Percentiles rank a stretch among this genome's conserved stretches.
These are phyloP conservation scores for Bombardia bombarda DNA, from an alignment of 495 filamentous ascomycete genomes.

Conservation along the genomic window DNA sequence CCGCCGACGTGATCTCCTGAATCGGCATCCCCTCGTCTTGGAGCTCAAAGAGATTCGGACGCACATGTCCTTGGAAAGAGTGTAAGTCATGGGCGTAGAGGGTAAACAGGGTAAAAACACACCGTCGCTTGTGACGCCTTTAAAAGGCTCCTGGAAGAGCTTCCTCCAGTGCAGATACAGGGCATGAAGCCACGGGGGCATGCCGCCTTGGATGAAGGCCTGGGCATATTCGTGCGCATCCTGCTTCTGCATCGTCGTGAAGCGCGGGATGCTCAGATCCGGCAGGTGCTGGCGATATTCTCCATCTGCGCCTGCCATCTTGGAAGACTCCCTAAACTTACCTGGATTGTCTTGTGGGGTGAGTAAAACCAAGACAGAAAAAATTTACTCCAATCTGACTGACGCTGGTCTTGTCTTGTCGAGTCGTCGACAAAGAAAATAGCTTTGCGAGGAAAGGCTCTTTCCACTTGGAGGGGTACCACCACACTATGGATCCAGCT, in stretches of 20 bases:
- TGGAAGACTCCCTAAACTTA: not conserved
- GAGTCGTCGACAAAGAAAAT: no score
- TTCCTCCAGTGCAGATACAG: slow-evolving; percentile 61
- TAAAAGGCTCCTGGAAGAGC: slow-evolving; percentile 59
- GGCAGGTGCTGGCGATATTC: slow-evolving; percentile 43
- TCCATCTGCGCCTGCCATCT: slow-evolving; percentile 8
- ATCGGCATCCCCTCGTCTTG: slow-evolving; percentile 58
- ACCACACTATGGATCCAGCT: not conserved
- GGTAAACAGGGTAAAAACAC: slow-evolving; percentile 8
- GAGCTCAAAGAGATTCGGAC: slow-evolving; percentile 47
- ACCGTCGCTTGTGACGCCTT: slow-evolving; percentile 65
- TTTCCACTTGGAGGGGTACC: no score
- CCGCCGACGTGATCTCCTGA: slow-evolving; percentile 41
- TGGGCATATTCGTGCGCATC: slow-evolving; percentile 56
- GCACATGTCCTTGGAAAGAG: slow-evolving; percentile 38
- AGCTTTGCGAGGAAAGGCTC: no score
- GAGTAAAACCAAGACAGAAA: not conserved
- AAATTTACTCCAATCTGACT: not conserved
- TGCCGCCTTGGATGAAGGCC: slow-evolving; percentile 48
- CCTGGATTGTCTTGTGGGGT: not conserved
- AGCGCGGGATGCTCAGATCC: slow-evolving; percentile 51
- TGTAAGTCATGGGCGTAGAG: not conserved
- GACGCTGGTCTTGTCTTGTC: not conserved
- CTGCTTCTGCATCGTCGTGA: slow-evolving; percentile 54
- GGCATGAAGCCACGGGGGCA: slow-evolving; percentile 60